Evolutionary conservation across 805 yeast genomes (phyloP), one percentile per base, ranked within the genome.

Genomic region (Diddensiella santjacobensis): DNA sequence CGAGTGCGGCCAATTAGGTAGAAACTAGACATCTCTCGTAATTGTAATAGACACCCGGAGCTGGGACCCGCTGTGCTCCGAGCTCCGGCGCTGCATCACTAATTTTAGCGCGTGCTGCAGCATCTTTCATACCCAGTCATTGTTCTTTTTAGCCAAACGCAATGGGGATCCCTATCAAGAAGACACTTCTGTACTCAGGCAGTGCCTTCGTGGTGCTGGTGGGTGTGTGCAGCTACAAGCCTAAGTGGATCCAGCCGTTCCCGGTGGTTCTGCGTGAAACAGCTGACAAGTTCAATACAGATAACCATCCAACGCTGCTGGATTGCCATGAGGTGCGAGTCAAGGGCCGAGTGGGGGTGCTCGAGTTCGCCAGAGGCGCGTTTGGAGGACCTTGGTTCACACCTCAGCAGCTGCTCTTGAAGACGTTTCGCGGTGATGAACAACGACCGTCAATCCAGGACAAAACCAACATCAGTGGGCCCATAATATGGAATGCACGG

Each of bases 1-100:
- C 29, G 65, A 65, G 41, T 64, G 68, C 40, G 66, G 62, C 11
- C 58, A 55, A 20, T 57, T 66, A 1, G 69, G 69, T 22, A 40
- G 15, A 4, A 8, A 13, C 18, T 40, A 40, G 31, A 26, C 31
- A 26, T 13, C 8, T 26, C 31, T 26, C 31, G 31, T 26, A 26
- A 13, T n/a, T n/a, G n/a, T n/a, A n/a, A n/a, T n/a, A n/a, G n/a
- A n/a, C n/a, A n/a, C n/a, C n/a, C n/a, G n/a, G n/a, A n/a, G n/a
- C n/a, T n/a, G n/a, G n/a, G n/a, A n/a, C n/a, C n/a, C n/a, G n/a
- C n/a, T n/a, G n/a, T n/a, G n/a, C n/a, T n/a, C n/a, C n/a, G n/a
- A n/a, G n/a, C n/a, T n/a, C n/a, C n/a, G 31, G 11, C 13, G 31
- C 31, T 26, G 31, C 31, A 26, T 13, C 8, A 8, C 31, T 26